Evolutionary conservation across 1,139 yeast species (phyloP), one percentile per base, ranked within the genome.

Genomic region (Maudiozyma humilis): DNA sequence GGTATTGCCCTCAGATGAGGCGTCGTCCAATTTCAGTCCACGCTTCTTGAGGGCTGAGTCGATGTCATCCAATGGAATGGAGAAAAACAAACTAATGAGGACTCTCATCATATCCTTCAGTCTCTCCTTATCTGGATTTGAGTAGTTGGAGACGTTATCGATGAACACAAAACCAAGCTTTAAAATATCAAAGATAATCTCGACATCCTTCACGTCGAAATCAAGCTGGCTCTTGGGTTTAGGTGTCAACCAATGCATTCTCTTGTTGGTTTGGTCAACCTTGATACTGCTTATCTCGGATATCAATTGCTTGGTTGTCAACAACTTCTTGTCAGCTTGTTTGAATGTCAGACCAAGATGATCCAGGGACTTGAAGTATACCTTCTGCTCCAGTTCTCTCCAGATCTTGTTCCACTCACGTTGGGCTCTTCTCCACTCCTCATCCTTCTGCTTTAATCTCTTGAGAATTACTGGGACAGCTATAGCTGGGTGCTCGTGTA

Each of bases 401-500:
- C 99, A 91, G 23, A 89, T 95, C 63, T 91, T 91, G 65, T 91
- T 91, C 98, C 99, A 91, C 64, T 93, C 98, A 55, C 98, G 78
- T 59, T 91, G 98, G 1, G 96, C 91, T 52, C 96, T 79, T 64
- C 89, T 86, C 99, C 99, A 91, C 65, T 91, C 98, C 66, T 91
- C 97, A 63, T 93, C 98, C 67, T 91, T 91, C 66, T 91, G 97
- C 66, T 91, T 91, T 64, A 91, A 76, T 60, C 98, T 77, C 57
- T 83, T 84, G 61, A 91, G 71, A 13, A 91, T 94, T 51, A 91
- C 80, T 1, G 98, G 98, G 16, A 91, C 95, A 1, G 98, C 95
- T 46, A 88, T 79, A 1, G 93, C 87, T 2, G 98, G 99, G 56
- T 85, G 83, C 53, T 89, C 96, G 61, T 91, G 97, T 41, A 91